phyloP scores from a whole-genome alignment of 768 basidiomycete genomes.

The Pleurotus eryngii region DNA sequence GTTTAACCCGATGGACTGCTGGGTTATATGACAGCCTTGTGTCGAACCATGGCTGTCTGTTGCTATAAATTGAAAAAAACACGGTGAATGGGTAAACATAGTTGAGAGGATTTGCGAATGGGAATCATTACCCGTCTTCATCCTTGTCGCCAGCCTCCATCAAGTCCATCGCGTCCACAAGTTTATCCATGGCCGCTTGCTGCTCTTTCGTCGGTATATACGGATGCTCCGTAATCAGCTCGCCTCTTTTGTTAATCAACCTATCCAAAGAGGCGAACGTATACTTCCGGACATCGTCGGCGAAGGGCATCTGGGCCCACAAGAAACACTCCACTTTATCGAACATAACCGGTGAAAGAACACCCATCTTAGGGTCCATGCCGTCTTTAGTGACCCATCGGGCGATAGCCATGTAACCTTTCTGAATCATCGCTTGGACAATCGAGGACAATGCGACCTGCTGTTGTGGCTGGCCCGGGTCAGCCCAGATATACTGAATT shows the following conservation, averaged over 20 bases:
- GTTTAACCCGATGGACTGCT: slow-evolving; percentile 85
- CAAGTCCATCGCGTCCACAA: slow-evolving; percentile 89
- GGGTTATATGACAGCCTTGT: slow-evolving; percentile 81
- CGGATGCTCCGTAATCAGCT: slow-evolving; percentile 69
- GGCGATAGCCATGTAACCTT: slow-evolving; percentile 70
- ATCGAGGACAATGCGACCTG: slow-evolving; percentile 88
- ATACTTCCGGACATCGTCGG: slow-evolving; percentile 88
- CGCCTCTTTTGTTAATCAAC: slow-evolving; percentile 74
- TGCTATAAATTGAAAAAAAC: slow-evolving; percentile 32
- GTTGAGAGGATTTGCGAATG: neutral
- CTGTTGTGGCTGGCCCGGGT: slow-evolving; percentile 57
- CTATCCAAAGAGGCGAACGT: slow-evolving; percentile 78
- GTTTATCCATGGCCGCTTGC: slow-evolving; percentile 76
- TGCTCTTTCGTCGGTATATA: slow-evolving; percentile 80
- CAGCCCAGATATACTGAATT: slow-evolving; percentile 81
- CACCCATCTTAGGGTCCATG: slow-evolving; percentile 82
- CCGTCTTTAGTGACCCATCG: slow-evolving; percentile 77
- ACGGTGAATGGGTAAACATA: neutral
- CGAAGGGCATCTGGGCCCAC: slow-evolving; percentile 93
- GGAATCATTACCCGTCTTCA: slow-evolving; percentile 59
- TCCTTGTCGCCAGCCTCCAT: slow-evolving; percentile 72
- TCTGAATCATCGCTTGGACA: slow-evolving; percentile 73
- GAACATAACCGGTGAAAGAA: slow-evolving; percentile 61
- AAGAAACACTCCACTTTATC: slow-evolving; percentile 75
- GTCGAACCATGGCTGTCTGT: slow-evolving; percentile 72